Evolutionary conservation across 75 land plant species (phyloP).

Genomic region (Pinus albicaulis): DNA sequence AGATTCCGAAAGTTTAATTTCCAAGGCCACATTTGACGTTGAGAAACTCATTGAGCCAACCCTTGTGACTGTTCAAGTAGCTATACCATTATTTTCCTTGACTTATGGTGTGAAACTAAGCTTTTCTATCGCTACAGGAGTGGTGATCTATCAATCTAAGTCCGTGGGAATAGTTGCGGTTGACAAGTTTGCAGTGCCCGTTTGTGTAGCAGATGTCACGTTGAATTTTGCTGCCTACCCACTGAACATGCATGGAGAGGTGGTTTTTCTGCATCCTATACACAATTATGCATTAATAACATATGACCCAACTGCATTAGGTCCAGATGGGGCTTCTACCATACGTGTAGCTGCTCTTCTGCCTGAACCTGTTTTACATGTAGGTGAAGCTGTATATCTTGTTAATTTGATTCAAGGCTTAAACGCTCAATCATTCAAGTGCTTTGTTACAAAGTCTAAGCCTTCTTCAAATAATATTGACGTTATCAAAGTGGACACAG

Average conservation of each 20-base stretch:
- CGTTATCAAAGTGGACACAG: too few species aligned
- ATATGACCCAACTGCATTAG: conserved; percentile 29
- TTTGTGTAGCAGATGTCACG: conserved; percentile 39
- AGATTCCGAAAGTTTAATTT: too few species aligned
- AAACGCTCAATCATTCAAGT: too few species aligned
- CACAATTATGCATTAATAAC: conserved; percentile 4
- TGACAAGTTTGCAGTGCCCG: conserved; percentile 37
- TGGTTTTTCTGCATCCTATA: conserved; percentile 37
- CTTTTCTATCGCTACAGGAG: conserved; percentile 38
- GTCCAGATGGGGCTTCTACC: conserved; percentile 23
- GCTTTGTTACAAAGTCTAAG: too few species aligned
- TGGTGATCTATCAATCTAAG: conserved; percentile 39
- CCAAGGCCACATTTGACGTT: neutral
- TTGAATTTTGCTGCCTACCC: conserved; percentile 39
- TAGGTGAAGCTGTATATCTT: neutral
- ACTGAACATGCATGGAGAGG: conserved; percentile 39
- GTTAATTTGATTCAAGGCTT: too few species aligned
- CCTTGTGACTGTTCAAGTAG: conserved; percentile 40
- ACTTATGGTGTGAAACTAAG: conserved; percentile 39
- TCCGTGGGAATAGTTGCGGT: conserved; percentile 37
- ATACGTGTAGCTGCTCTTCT: conserved; percentile 27
- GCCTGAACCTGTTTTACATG: neutral
- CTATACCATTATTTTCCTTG: conserved; percentile 44
- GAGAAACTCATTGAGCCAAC: conserved; percentile 32
- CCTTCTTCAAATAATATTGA: too few species aligned